phyloP scores from a whole-genome alignment of 257 asterid species.

The Apocynum venetum region DNA sequence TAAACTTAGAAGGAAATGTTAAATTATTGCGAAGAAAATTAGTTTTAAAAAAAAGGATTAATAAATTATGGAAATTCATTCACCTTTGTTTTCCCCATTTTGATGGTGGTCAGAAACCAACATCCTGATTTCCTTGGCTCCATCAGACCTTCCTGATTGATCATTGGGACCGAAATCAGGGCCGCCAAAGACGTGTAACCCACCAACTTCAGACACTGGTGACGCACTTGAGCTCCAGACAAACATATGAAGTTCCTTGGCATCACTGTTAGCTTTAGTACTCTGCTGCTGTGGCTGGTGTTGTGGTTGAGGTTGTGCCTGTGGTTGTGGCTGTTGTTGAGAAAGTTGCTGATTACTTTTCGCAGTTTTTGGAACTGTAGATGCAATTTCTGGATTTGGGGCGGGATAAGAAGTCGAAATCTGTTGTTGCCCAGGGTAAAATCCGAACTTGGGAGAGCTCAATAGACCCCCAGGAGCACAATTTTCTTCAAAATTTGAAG shows the following conservation, averaged over 20 bases:
- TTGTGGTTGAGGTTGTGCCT: neutral
- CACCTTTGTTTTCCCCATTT: constrained; percentile 80
- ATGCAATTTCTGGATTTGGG: constrained; percentile 86
- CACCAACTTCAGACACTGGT: constrained; percentile 77
- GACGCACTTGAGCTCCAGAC: constrained; percentile 99
- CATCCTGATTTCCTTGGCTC: constrained; percentile 88
- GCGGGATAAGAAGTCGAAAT: constrained; percentile 68
- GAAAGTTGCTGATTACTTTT: constrained; percentile 28
- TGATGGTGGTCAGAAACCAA: constrained; percentile 76
- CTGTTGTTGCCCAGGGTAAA: constrained; percentile 48
- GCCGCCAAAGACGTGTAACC: constrained; percentile 43
- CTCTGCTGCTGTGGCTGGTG: constrained; percentile 18
- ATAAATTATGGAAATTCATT: neutral
- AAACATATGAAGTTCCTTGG: constrained; percentile 95
- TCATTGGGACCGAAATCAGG: constrained; percentile 50
- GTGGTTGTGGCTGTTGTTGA: constrained; percentile 16
- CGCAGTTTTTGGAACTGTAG: constrained; percentile 40
- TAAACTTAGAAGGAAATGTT: neutral
- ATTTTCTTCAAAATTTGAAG: constrained; percentile 83
- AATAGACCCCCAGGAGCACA: constrained; percentile 51
- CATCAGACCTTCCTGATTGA: constrained; percentile 85
- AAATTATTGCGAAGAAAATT: neutral
- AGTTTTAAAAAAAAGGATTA: neutral
- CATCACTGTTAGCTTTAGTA: constrained; percentile 52
- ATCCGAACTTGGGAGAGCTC: constrained; percentile 73